These are phyloP conservation scores for Phytophthora parvispora DNA, from an alignment of 352 stramenopile species.

Conservation along the genomic window DNA sequence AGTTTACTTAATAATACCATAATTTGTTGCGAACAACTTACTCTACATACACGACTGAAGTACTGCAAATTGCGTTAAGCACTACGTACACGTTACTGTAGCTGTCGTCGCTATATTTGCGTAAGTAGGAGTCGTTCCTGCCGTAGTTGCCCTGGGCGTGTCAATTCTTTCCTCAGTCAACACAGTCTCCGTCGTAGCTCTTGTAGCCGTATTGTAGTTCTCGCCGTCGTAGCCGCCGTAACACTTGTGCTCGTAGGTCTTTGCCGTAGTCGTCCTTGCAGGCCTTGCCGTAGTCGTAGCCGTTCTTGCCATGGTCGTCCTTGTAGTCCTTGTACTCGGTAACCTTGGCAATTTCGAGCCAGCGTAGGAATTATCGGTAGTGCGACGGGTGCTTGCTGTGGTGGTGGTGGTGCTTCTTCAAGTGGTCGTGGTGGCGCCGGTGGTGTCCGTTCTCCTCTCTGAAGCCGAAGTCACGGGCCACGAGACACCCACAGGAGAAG, in stretches of 20 bases:
- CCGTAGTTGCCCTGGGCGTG: too few species aligned
- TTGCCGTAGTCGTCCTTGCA: neutral
- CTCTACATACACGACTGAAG: neutral
- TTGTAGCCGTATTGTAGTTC: too few species aligned
- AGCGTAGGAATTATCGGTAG: neutral
- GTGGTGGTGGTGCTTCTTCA: neutral
- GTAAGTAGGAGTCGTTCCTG: neutral
- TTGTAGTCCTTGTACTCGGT: neutral
- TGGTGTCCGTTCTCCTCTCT: neutral
- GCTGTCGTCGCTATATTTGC: neutral
- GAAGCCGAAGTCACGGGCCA: neutral
- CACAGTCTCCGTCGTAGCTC: too few species aligned
- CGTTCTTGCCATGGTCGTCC: neutral
- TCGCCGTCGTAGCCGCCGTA: neutral
- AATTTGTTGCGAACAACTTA: neutral
- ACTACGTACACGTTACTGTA: neutral
- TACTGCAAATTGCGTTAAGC: too few species aligned
- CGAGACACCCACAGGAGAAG: neutral
- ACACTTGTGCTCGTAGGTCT: neutral
- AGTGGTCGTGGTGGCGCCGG: neutral
- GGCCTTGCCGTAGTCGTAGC: neutral
- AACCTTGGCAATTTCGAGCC: neutral
- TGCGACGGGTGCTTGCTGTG: neutral
- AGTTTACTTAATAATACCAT: neutral
- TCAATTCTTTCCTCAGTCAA: too few species aligned